phyloP scores from a whole-genome alignment of 495 filamentous ascomycete species.

The Aspergillus indologenus region DNA sequence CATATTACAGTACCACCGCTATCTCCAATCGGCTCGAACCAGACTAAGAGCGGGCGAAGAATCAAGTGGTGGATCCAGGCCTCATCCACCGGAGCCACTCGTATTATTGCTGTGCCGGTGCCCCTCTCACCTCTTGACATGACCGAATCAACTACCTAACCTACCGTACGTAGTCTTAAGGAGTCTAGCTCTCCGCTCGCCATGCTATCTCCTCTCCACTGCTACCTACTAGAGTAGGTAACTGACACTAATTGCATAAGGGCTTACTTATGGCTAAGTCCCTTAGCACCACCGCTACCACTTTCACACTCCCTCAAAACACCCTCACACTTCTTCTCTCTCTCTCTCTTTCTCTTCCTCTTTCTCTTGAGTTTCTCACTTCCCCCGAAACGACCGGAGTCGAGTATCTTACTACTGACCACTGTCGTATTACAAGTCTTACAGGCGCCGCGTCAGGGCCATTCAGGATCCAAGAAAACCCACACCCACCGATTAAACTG shows the following conservation, averaged over 20 bases:
- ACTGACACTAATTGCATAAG: slow-evolving; percentile 11
- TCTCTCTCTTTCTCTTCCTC: background rate
- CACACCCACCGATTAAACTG: slow-evolving; percentile 1
- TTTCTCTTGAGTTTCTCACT: background rate
- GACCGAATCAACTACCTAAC: slow-evolving; percentile 8
- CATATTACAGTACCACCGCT: background rate
- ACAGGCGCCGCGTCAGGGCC: slow-evolving; percentile 3
- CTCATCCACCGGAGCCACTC: slow-evolving; percentile 1
- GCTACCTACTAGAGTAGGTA: slow-evolving; percentile 1
- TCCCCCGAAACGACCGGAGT: background rate
- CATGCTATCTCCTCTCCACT: slow-evolving; percentile 1
- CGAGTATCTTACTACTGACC: background rate
- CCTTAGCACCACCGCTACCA: slow-evolving; percentile 1
- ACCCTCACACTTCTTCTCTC: background rate
- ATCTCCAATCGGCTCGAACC: slow-evolving; percentile 8
- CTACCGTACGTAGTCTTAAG: background rate
- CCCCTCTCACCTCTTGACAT: background rate
- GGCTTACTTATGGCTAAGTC: slow-evolving; percentile 12
- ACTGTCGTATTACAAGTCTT: background rate
- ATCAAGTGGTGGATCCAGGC: slow-evolving; percentile 10
- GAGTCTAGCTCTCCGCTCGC: slow-evolving; percentile 2
- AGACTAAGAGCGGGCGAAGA: slow-evolving; percentile 11
- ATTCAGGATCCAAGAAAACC: slow-evolving; percentile 8
- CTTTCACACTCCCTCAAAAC: background rate
- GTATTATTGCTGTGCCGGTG: background rate